Conservation (phyloP, 257 asterid genomes). For the Solanum lycopersicoides region DNA sequence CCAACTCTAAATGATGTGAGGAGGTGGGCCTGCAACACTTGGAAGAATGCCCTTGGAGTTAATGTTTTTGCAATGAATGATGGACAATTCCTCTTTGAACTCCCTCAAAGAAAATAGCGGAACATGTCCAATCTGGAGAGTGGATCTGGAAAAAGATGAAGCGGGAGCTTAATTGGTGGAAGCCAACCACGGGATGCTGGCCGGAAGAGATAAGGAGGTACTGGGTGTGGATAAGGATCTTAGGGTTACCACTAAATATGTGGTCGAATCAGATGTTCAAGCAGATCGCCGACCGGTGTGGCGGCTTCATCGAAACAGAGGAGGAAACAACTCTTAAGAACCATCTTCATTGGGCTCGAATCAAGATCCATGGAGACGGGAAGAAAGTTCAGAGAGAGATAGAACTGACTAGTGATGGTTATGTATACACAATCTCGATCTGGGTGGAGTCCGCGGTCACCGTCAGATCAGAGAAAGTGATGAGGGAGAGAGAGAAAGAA, state of each 20-base stretch:
- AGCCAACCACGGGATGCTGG: background rate
- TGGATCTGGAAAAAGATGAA: background rate
- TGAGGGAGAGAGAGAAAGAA: too few relatives aligned
- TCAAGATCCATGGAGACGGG: background rate
- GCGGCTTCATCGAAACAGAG: background rate
- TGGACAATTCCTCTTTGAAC: background rate
- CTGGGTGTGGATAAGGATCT: background rate
- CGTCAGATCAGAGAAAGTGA: background rate
- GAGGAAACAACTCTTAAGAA: background rate
- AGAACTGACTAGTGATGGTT: background rate
- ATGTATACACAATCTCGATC: too few relatives aligned
- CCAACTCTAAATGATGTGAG: background rate
- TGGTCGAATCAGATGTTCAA: background rate
- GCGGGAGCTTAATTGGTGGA: background rate
- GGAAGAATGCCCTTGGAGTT: background rate
- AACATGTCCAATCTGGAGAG: background rate
- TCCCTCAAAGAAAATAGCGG: background rate
- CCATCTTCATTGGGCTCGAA: background rate
- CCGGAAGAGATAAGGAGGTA: background rate
- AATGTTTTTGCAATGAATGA: background rate
- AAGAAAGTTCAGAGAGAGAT: background rate
- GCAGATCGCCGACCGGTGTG: background rate
- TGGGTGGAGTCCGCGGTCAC: background rate
- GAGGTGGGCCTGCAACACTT: background rate
- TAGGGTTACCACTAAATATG: background rate